A percentile compares a stretch with the other conserved stretches of the same genome.
Evolutionary conservation across 371 early-diverging fungal genomes (phyloP).

Genomic region (Apophysomyces variabilis): DNA sequence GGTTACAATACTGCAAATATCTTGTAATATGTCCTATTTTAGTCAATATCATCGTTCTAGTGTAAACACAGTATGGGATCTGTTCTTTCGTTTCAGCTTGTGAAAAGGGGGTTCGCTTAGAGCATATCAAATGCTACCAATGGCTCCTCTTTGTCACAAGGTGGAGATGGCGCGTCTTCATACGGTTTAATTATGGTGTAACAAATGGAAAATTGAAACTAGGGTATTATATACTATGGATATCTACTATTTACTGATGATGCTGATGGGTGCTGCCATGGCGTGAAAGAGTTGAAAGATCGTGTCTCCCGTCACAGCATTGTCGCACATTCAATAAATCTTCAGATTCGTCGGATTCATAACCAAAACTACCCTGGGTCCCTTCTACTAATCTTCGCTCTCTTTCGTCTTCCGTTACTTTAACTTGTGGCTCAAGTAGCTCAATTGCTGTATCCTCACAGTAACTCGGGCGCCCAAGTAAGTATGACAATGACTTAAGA

Average conservation of each 20-base stretch:
- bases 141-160: no score
- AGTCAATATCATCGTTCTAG: no score
- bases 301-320: slow-evolving; percentile 49
- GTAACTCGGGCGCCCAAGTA: slow-evolving; percentile 23
- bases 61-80: no score
- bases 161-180: no score
- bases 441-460: slow-evolving; percentile 16
- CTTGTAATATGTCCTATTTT: no score
- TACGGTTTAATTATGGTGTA: no score
- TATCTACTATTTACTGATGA: slow-evolving; percentile 6
- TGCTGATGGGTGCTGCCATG: background rate
- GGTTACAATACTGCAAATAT: no score
- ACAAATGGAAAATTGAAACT: background rate
- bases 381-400: slow-evolving; percentile 10
- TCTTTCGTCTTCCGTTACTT: background rate
- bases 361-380: slow-evolving; percentile 13
- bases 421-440: background rate
- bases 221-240: background rate
- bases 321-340: slow-evolving; percentile 40
- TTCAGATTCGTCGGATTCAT: slow-evolving; percentile 42
- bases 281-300: slow-evolving; percentile 34
- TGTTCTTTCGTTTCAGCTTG: no score
- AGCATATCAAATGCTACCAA: no score
- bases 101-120: no score
- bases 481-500: slow-evolving; percentile 34